Conservation (phyloP, 768 basidiomycete species). For the Termitomyces sp. region DNA sequence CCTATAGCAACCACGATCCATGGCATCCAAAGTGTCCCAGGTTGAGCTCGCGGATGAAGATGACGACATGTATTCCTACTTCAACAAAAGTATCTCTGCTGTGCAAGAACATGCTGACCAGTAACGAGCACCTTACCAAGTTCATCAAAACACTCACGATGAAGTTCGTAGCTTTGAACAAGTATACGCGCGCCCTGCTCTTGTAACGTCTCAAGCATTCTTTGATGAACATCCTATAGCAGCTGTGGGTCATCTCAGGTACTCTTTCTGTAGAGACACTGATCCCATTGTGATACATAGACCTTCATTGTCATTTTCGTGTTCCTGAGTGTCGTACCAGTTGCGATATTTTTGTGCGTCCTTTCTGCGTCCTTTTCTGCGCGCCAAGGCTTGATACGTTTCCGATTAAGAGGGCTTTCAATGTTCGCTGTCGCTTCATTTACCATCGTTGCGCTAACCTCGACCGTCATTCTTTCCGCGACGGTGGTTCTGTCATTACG, state of each 20-base stretch:
- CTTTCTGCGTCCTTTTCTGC: not conserved
- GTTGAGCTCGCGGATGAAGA: constrained; percentile 6
- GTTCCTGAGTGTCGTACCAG: constrained; percentile 28
- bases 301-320: constrained; percentile 35
- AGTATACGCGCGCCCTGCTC: constrained; percentile 36
- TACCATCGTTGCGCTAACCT: constrained; percentile 29
- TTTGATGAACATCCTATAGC: constrained; percentile 28
- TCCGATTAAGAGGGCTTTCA: constrained; percentile 18
- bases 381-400: not conserved
- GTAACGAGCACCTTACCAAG: constrained; percentile 13
- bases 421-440: constrained; percentile 29
- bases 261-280: not conserved
- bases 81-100: constrained; percentile 29
- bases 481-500: constrained; percentile 24
- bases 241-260: constrained; percentile 22
- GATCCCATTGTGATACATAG: constrained; percentile 17
- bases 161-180: constrained; percentile 33
- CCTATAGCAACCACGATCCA: not conserved
- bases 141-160: not conserved
- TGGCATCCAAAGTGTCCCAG: not conserved
- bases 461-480: constrained; percentile 25
- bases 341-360: constrained; percentile 34
- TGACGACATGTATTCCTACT: constrained; percentile 26
- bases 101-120: constrained; percentile 31
- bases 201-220: constrained; percentile 24